Conservation (phyloP, 169 alveolate species). For the Plasmodium adleri region DNA sequence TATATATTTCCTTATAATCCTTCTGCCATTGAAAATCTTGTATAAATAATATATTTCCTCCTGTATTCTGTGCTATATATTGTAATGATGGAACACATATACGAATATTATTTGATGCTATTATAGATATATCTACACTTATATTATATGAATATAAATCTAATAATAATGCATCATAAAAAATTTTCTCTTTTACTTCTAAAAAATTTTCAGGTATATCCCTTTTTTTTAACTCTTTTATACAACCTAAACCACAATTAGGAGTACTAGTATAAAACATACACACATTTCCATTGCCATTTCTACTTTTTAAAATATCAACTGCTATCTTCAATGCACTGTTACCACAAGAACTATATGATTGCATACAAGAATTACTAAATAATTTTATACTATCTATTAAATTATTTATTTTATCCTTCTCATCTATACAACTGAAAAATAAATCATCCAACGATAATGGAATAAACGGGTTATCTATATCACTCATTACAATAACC, state of each 20-base stretch:
- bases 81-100: constrained; percentile 65
- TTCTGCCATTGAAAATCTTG: constrained; percentile 56
- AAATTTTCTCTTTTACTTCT: constrained; percentile 52
- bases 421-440: constrained; percentile 75
- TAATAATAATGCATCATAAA: constrained; percentile 57
- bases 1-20: constrained; percentile 69
- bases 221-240: constrained; percentile 48
- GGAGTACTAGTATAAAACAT: constrained; percentile 83
- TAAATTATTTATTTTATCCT: constrained; percentile 43
- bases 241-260: constrained; percentile 80
- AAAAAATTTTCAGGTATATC: constrained; percentile 35
- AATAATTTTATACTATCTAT: constrained; percentile 69
- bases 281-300: constrained; percentile 79
- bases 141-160: constrained; percentile 60
- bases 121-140: constrained; percentile 59
- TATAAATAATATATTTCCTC: constrained; percentile 74
- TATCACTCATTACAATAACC: constrained; percentile 69
- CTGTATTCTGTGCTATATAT: constrained; percentile 79
- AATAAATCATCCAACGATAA: constrained; percentile 59
- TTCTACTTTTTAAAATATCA: constrained; percentile 77
- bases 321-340: constrained; percentile 81
- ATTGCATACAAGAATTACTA: constrained; percentile 26
- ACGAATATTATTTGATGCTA: constrained; percentile 54
- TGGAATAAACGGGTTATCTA: constrained; percentile 69
- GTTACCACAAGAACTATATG: constrained; percentile 79